phyloP scores from a whole-genome alignment of 2,329 filamentous ascomycete species.

The Aspergillus carbonarius region DNA sequence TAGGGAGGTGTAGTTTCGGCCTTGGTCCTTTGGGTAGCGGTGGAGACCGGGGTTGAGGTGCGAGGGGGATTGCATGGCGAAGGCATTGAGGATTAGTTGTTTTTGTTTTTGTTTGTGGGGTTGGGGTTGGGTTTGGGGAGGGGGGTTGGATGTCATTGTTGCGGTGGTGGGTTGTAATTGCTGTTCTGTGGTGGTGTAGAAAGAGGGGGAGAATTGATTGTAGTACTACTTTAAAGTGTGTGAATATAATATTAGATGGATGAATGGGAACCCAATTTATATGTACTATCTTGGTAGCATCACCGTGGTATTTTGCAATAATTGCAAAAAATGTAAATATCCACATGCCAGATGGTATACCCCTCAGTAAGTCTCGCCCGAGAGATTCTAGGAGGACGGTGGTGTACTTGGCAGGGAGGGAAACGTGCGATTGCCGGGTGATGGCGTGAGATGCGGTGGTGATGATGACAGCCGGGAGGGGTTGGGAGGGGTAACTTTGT shows the following conservation, averaged over 20 bases:
- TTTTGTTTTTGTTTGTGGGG: too few species aligned
- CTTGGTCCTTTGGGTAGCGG: conserved; percentile 37
- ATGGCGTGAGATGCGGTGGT: conserved; percentile 12
- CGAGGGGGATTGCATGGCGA: conserved; percentile 49
- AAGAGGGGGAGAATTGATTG: too few species aligned
- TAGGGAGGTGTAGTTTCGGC: conserved; percentile 42
- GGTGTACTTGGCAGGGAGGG: not conserved
- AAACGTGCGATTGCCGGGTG: conserved; percentile 7
- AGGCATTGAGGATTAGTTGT: conserved; percentile 49
- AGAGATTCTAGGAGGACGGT: not conserved
- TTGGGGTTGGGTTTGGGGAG: too few species aligned
- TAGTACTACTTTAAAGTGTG: too few species aligned
- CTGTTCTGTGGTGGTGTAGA: too few species aligned
- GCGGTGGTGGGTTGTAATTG: not conserved
- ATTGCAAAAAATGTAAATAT: too few species aligned
- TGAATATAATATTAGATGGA: too few species aligned
- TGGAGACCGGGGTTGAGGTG: conserved; percentile 48
- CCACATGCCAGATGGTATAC: too few species aligned
- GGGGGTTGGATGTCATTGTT: not conserved
- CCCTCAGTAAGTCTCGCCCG: not conserved
- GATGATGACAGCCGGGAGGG: conserved; percentile 8
- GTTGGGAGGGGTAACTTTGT: not conserved
- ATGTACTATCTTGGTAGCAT: too few species aligned
- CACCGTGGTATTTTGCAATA: too few species aligned
- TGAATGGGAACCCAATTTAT: too few species aligned